Base-by-base conservation (phyloP, 495 filamentous ascomycete genomes). In the Mycothermus thermophilus region DNA sequence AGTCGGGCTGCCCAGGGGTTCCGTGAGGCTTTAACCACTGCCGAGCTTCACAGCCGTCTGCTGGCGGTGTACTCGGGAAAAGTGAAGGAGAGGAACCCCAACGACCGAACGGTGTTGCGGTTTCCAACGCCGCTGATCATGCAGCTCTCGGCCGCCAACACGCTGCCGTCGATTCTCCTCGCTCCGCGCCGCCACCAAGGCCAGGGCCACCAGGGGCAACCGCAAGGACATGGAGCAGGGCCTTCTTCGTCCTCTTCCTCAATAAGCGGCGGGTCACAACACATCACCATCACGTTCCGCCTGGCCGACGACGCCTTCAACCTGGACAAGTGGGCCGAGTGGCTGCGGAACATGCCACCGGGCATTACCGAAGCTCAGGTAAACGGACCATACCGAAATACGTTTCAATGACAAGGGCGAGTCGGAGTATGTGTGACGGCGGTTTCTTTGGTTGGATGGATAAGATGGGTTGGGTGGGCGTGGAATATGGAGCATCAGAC, bases 341-440 rank as follows among this genome's bases (percentile, higher is more conserved):
- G 62, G 59, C 49, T 67, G 34, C 58, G 64, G n/a, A 55, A 51
- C 40, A 62, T 67, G 58, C 64, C 64, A 20, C 59, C 58, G 40
- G 60, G 58, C n/a, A 55, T 67, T 48, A 51, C 37, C 42, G 64
- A 65, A 29, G 52, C 63, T 18, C 62, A 58, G 47, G 56, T 64
- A 32, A 61, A 67, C 16, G 55, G 61, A 22, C 62, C 62, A 34
- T 61, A 54, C 40, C 51, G 50, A 34, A 48, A 50, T 59, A 59
- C 59, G 59, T 63, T 66, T 54, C 50, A 54, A 50, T 63, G 53
- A 62, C 42, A 41, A 25, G 13, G 22, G 18, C n/a, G 25, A 10
- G 23, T 26, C 34, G n/a, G 5, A 24, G 15, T 12, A 15, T 9
- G 21, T 16, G 26, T 19, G 26, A 13, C 12, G 3, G 10, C 34